These are phyloP conservation scores for Metschnikowia cerradonensis DNA, from an alignment of 805 yeast species.

Conservation along the genomic window DNA sequence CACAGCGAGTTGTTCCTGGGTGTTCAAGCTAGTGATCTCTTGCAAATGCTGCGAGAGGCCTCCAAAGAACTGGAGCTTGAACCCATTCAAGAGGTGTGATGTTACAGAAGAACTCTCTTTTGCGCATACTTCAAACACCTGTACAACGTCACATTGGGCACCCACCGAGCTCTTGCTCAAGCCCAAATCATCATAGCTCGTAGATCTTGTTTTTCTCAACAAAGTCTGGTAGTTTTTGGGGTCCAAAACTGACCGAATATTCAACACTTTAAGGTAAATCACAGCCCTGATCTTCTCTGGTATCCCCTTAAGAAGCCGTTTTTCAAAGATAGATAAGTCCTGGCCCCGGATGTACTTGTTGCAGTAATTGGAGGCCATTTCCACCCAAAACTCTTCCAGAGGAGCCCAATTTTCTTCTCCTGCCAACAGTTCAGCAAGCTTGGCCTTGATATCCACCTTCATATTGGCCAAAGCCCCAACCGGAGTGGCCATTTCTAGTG, in stretches of 20 bases:
- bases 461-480: constrained; percentile 12
- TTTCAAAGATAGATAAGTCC: constrained; percentile 10
- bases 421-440: not conserved
- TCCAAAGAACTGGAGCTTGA: constrained; percentile 20
- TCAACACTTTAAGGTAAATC: constrained; percentile 32
- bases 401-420: constrained; percentile 1
- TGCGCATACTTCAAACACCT: constrained; percentile 30
- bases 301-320: constrained; percentile 25
- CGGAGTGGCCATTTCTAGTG: constrained; percentile 11
- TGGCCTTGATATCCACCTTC: constrained; percentile 6
- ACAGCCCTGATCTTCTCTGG: constrained; percentile 27
- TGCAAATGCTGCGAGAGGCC: constrained; percentile 20
- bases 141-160: constrained; percentile 21
- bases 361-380: constrained; percentile 16
- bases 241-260: constrained; percentile 27
- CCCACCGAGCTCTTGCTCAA: not conserved
- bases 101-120: constrained; percentile 17
- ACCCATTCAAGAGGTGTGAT: constrained; percentile 4
- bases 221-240: constrained; percentile 26
- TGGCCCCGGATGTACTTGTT: constrained; percentile 11
- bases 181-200: constrained; percentile 4
- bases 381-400: constrained; percentile 19
- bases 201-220: constrained; percentile 23
- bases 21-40: constrained; percentile 17
- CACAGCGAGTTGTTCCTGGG: constrained; percentile 30